phyloP scores from a whole-genome alignment of 371 early-diverging fungal species.

The Amoeboaphelidium protococcarum region DNA sequence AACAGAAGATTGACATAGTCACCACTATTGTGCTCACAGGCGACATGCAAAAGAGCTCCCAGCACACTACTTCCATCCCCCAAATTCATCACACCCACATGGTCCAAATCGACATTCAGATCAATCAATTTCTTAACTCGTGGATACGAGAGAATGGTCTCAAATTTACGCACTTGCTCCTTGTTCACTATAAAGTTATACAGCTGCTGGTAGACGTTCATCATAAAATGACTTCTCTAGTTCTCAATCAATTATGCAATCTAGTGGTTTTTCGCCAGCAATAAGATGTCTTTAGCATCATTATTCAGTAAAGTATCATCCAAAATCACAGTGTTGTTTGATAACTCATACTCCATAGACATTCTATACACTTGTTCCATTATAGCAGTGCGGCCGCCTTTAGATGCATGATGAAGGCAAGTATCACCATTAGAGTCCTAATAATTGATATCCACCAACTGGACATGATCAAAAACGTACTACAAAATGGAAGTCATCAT shows the following conservation, averaged over 20 bases:
- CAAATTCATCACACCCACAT: slow-evolving; percentile 25
- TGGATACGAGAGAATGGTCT: slow-evolving; percentile 15
- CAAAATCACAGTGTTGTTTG: slow-evolving; percentile 13
- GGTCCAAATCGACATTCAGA: slow-evolving; percentile 27
- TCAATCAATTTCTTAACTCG: slow-evolving; percentile 21
- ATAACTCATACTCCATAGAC: slow-evolving; percentile 14
- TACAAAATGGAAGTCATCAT: slow-evolving; percentile 18
- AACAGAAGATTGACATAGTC: slow-evolving; percentile 31
- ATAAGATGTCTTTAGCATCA: slow-evolving; percentile 10
- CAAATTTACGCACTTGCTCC: slow-evolving; percentile 8
- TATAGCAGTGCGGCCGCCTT: slow-evolving; percentile 22
- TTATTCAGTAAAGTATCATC: slow-evolving; percentile 16
- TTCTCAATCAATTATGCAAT: slow-evolving; percentile 3
- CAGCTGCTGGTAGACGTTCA: not conserved
- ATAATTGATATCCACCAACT: slow-evolving; percentile 13
- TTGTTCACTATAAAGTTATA: slow-evolving; percentile 1
- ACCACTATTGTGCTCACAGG: slow-evolving; percentile 19
- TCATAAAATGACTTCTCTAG: not conserved
- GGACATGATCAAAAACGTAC: slow-evolving; percentile 9
- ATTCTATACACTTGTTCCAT: slow-evolving; percentile 18
- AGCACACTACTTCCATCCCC: slow-evolving; percentile 24
- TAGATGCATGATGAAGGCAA: slow-evolving; percentile 27
- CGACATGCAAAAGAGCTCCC: slow-evolving; percentile 34
- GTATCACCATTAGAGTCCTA: slow-evolving; percentile 27
- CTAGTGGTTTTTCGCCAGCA: slow-evolving; percentile 7